phyloP scores from a whole-genome alignment of 306 rosid genomes.

The cucumber (Cucumis sativus) region DNA sequence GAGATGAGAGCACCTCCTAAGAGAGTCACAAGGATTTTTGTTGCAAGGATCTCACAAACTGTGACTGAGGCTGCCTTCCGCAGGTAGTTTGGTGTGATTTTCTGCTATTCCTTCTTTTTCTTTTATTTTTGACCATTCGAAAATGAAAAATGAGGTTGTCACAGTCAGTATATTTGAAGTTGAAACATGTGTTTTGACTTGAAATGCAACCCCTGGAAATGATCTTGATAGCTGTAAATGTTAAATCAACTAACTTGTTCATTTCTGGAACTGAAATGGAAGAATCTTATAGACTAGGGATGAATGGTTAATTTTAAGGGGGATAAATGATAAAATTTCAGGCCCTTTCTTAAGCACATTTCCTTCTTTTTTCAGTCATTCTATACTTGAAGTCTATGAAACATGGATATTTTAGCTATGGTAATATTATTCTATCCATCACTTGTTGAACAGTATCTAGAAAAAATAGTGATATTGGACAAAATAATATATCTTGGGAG shows the following conservation, averaged over 20 bases:
- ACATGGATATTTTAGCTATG: neutral
- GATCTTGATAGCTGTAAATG: neutral
- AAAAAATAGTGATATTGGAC: neutral
- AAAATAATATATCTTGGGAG: too few relatives aligned
- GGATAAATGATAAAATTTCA: neutral
- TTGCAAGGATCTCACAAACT: conserved; percentile 83
- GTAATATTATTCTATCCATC: neutral
- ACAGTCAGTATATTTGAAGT: neutral
- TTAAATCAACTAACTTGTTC: neutral
- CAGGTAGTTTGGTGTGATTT: conserved; percentile 37
- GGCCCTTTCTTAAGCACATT: neutral
- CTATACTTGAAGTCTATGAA: neutral
- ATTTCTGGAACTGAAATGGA: neutral
- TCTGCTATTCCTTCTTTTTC: neutral
- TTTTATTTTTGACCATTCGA: neutral
- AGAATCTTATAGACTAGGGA: neutral
- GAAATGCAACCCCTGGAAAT: neutral
- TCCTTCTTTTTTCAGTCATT: neutral
- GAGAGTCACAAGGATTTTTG: conserved; percentile 87
- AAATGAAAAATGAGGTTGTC: neutral
- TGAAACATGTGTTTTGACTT: neutral
- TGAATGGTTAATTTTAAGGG: neutral
- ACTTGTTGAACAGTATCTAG: neutral
- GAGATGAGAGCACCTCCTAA: conserved; percentile 87
- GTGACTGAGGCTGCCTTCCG: conserved; percentile 77